Conservation (phyloP, 139 green algal species). For the Mychonastes homosphaera region DNA sequence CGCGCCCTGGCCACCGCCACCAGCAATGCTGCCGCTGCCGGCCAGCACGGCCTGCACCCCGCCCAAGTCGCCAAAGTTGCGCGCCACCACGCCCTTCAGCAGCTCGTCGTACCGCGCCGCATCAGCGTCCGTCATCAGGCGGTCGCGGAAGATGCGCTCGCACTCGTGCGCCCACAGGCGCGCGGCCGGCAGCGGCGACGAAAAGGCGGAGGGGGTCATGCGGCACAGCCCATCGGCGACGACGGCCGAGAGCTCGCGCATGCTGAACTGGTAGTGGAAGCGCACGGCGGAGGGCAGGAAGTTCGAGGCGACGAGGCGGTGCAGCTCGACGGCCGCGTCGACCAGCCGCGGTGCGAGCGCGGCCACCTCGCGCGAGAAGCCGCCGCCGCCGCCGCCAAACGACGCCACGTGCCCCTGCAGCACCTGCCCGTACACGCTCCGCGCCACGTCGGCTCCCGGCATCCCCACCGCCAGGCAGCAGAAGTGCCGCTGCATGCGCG, state of each 20-base stretch:
- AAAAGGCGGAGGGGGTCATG: slow-evolving; percentile 30
- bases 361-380: slow-evolving; percentile 56
- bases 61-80: slow-evolving; percentile 47
- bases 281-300: slow-evolving; percentile 79
- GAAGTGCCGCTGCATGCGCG: slow-evolving; percentile 88
- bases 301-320: slow-evolving; percentile 40
- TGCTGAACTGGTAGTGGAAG: slow-evolving; percentile 91
- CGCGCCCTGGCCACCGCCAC: neutral
- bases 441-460: slow-evolving; percentile 59
- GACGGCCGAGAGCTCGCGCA: slow-evolving; percentile 77
- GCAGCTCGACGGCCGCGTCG: slow-evolving; percentile 79
- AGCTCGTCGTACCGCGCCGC: slow-evolving; percentile 67
- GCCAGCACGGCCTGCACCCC: too few species aligned
- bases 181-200: slow-evolving; percentile 28
- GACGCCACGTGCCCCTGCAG: slow-evolving; percentile 26
- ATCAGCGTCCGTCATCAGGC: slow-evolving; percentile 69
- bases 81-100: slow-evolving; percentile 44
- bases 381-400: slow-evolving; percentile 50
- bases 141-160: slow-evolving; percentile 74
- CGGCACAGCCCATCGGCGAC: slow-evolving; percentile 62
- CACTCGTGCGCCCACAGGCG: slow-evolving; percentile 77
- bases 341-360: slow-evolving; percentile 58
- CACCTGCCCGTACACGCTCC: slow-evolving; percentile 44
- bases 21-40: neutral
- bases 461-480: slow-evolving; percentile 76